Evolutionary conservation across 2,329 filamentous ascomycete species (phyloP), one percentile per base, ranked within the genome.

Genomic region (Laburnicola sp.): DNA sequence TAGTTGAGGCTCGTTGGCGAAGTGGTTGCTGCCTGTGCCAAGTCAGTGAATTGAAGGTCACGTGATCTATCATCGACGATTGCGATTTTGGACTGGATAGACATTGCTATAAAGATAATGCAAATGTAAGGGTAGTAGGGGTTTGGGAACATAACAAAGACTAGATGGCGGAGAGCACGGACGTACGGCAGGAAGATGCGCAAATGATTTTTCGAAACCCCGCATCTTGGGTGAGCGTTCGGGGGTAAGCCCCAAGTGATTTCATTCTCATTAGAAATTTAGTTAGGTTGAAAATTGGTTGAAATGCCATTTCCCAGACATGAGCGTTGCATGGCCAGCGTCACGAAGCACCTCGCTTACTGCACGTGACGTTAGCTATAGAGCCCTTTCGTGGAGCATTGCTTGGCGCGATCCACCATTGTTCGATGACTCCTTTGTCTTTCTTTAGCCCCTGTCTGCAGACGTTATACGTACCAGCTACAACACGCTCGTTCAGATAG

Each of bases 251-350:
- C 83, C 83, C 16, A 86, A 69, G n/a, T n/a, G n/a, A n/a, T n/a
- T n/a, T n/a, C n/a, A n/a, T n/a, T n/a, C n/a, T n/a, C n/a, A n/a
- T n/a, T n/a, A n/a, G n/a, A n/a, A n/a, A n/a, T n/a, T n/a, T n/a
- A n/a, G n/a, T n/a, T n/a, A n/a, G n/a, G n/a, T n/a, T n/a, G n/a
- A n/a, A n/a, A n/a, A n/a, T n/a, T n/a, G n/a, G n/a, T n/a, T n/a
- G n/a, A n/a, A n/a, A 66, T 86, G 82, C 83, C 83, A 86, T 63
- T 86, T 86, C 0, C 84, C 83, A 4, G 80, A 73, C 78, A 86
- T 84, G 4, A 84, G 56, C 1, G 83, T 86, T 42, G 79, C 75
- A 62, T 86, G 86, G 10, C 83, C 83, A 0, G 74, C 77, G 53
- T 85, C 83, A 3, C 74, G 77, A 4, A 86, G 73, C 2, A 86